These are phyloP conservation scores for Candida glucosophila DNA, from an alignment of 1,139 yeast genomes.

Conservation along the genomic window DNA sequence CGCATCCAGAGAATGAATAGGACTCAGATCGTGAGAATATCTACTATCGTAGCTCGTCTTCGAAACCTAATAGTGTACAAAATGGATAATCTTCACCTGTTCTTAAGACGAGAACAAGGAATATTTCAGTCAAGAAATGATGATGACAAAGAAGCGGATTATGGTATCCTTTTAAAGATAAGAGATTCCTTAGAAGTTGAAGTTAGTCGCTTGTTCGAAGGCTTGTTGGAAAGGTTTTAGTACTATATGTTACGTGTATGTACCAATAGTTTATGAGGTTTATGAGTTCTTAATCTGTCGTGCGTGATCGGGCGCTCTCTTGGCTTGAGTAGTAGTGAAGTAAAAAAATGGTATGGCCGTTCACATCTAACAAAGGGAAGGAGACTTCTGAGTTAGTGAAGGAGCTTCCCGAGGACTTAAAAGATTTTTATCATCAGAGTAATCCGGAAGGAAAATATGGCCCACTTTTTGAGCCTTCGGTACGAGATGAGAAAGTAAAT, in stretches of 20 bases:
- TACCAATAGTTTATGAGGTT: too few relatives aligned
- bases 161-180: too few relatives aligned
- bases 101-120: too few relatives aligned
- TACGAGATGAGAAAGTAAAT: conserved; percentile 9
- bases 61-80: conserved; percentile 25
- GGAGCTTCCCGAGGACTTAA: conserved; percentile 21
- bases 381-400: conserved; percentile 14
- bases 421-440: conserved; percentile 22
- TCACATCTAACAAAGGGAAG: conserved; percentile 8
- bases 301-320: too few relatives aligned
- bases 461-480: conserved; percentile 19
- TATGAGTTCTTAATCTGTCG: too few relatives aligned
- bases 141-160: background rate
- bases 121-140: too few relatives aligned
- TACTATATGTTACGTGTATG: conserved; percentile 2
- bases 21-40: conserved; percentile 40
- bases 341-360: conserved; percentile 18
- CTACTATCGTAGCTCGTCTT: conserved; percentile 39
- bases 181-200: conserved; percentile 27
- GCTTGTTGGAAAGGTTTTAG: conserved; percentile 21
- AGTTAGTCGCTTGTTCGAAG: conserved; percentile 32
- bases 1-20: conserved; percentile 14
- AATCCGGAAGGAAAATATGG: conserved; percentile 27
- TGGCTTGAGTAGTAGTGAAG: too few relatives aligned
- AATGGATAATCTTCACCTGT: conserved; percentile 9